Evolutionary conservation across 1,284 basidiomycete species (phyloP).

Genomic region (Tilletia caries): DNA sequence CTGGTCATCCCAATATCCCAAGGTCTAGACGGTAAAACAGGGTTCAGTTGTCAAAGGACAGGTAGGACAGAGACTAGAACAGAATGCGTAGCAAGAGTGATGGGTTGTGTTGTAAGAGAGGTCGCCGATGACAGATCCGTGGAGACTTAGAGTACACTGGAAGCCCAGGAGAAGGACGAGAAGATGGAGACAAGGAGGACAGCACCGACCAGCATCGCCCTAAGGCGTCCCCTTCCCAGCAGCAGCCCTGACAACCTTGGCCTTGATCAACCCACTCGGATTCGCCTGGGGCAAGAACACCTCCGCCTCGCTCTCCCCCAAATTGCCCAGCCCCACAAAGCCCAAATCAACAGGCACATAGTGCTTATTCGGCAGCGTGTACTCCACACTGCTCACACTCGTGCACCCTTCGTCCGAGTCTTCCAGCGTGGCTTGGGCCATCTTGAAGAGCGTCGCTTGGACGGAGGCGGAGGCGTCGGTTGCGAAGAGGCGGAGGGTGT

Average conservation of each 20-base stretch:
- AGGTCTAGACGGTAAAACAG: no score
- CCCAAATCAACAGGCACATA: slow-evolving; percentile 47
- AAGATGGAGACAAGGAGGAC: background rate
- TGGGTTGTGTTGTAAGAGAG: background rate
- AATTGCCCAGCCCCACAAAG: slow-evolving; percentile 40
- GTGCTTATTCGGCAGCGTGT: slow-evolving; percentile 76
- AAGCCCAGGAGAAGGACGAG: background rate
- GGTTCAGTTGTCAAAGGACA: no score
- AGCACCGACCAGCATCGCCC: no score
- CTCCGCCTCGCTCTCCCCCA: slow-evolving; percentile 42
- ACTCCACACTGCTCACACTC: slow-evolving; percentile 66
- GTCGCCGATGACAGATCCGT: background rate
- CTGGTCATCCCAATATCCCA: no score
- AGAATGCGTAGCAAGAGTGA: no score
- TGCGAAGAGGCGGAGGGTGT: slow-evolving; percentile 79
- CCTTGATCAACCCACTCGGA: slow-evolving; percentile 46
- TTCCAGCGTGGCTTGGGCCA: slow-evolving; percentile 66
- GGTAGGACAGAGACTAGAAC: no score
- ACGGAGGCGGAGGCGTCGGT: slow-evolving; percentile 84
- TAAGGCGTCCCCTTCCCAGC: no score
- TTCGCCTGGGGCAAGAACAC: slow-evolving; percentile 44
- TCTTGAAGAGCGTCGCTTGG: slow-evolving; percentile 88
- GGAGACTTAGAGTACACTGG: background rate
- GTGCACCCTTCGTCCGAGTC: slow-evolving; percentile 60
- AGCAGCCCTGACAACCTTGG: slow-evolving; percentile 27